phyloP scores from a whole-genome alignment of 371 early-diverging fungal species.

The Rhizopus microsporus region DNA sequence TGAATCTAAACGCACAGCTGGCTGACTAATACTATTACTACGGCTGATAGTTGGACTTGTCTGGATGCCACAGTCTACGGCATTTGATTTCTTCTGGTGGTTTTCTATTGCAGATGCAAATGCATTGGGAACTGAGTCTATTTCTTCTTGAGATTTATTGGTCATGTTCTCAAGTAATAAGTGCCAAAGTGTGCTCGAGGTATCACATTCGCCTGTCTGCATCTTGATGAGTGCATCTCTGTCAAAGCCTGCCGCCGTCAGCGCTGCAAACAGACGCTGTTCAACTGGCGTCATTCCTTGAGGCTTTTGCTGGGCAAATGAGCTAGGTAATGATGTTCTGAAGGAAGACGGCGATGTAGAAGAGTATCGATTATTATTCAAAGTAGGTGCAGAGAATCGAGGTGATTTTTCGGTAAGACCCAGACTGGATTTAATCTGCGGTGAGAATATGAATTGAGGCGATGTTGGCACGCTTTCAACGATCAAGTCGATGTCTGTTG shows the following conservation, averaged over 20 bases:
- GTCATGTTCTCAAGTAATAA: slow-evolving; percentile 55
- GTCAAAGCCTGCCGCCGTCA: slow-evolving; percentile 70
- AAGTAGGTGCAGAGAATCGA: slow-evolving; percentile 39
- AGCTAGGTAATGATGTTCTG: slow-evolving; percentile 20
- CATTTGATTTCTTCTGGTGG: slow-evolving; percentile 2
- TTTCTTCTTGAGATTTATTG: not conserved
- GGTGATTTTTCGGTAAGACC: slow-evolving; percentile 20
- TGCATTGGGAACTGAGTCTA: slow-evolving; percentile 14
- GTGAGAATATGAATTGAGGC: slow-evolving; percentile 21
- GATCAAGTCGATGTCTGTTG: not conserved
- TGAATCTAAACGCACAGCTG: not conserved
- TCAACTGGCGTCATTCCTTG: slow-evolving; percentile 46
- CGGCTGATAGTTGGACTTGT: slow-evolving; percentile 2
- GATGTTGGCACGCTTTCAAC: not conserved
- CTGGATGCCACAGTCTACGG: no score
- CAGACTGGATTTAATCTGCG: slow-evolving; percentile 31
- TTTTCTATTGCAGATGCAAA: slow-evolving; percentile 19
- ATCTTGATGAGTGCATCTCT: slow-evolving; percentile 61
- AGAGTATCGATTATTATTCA: slow-evolving; percentile 15
- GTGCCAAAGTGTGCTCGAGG: slow-evolving; percentile 74
- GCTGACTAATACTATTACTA: not conserved
- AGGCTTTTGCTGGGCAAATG: slow-evolving; percentile 24
- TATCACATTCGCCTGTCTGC: slow-evolving; percentile 66
- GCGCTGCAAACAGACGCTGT: slow-evolving; percentile 49
- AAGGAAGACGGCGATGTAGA: slow-evolving; percentile 21